phyloP scores from a whole-genome alignment of 345 rosid genomes.

The Pugionium dolabratum region DNA sequence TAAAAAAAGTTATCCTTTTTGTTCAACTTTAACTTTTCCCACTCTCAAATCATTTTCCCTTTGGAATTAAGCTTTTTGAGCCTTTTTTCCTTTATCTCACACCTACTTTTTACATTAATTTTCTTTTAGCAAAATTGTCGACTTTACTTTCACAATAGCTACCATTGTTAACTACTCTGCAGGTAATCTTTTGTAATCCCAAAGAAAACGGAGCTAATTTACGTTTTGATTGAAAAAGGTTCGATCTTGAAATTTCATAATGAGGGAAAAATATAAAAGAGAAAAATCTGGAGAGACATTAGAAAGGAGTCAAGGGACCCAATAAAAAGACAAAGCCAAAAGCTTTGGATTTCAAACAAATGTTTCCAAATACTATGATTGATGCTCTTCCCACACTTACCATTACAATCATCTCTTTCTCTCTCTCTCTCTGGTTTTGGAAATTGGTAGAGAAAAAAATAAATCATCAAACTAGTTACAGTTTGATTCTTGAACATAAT shows the following conservation, averaged over 20 bases:
- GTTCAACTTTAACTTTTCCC: conserved; percentile 40
- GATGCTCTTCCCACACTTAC: conserved; percentile 32
- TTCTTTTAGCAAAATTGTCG: background rate
- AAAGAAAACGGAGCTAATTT: conserved; percentile 25
- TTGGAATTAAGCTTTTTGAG: conserved; percentile 24
- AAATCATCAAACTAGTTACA: conserved; percentile 40
- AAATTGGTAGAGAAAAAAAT: conserved; percentile 43
- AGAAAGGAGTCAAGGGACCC: conserved; percentile 29
- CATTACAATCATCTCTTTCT: conserved; percentile 15
- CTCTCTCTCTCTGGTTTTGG: conserved; percentile 23
- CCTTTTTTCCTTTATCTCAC: conserved; percentile 12
- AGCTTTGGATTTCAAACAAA: conserved; percentile 30
- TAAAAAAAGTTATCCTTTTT: conserved; percentile 5
- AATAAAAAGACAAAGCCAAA: conserved; percentile 31
- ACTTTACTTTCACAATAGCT: background rate
- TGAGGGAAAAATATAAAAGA: background rate
- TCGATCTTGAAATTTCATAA: conserved; percentile 29
- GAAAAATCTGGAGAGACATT: conserved; percentile 21
- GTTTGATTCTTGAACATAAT: conserved; percentile 31
- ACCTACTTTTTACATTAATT: conserved; percentile 1
- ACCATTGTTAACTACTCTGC: background rate
- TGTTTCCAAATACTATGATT: conserved; percentile 35
- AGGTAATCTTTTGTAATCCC: conserved; percentile 20
- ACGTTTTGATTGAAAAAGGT: conserved; percentile 37
- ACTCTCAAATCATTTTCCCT: conserved; percentile 39